Evolutionary conservation across 768 basidiomycete species (phyloP), one percentile per base, ranked within the genome.

Genomic region (Boletus reticuloceps): DNA sequence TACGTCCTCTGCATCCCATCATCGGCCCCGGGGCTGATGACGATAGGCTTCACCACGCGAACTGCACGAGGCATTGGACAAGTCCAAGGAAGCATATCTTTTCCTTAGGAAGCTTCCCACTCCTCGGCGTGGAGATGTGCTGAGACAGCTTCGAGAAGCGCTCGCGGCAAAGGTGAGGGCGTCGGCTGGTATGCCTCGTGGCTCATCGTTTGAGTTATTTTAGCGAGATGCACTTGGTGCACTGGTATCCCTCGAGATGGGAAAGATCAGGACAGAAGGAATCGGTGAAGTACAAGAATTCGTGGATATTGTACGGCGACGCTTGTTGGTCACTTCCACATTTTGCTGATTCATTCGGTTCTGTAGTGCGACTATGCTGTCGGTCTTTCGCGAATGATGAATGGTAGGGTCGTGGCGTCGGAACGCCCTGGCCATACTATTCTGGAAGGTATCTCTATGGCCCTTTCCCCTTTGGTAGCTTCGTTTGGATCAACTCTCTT

Each of bases 271-370:
- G 63, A 87, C 89, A 16, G 95, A 97, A 69, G 95, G 95, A 25
- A 77, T 86, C 19, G 95, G 95, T 16, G 94, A 97, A 74, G 93
- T 98, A 13, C 92, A 95, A 67, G 94, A 96, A 74, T 93, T 95
- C 64, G 82, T 97, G 55, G 94, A 97, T 66, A 92, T 96, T 59
- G 92, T 97, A 69, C 67, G 89, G 3, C 77, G 14, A 49, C 36
- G 29, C 32, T 25, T 36, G 10, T n/a, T 34, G 20, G 38, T 12
- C 38, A 8, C 31, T 11, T 47, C 25, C 50, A 32, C 34, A 8
- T 31, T 29, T 50, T 37, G 19, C 54, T 61, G 34, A 68, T 41
- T 47, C 48, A 50, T 56, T 47, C 31, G 31, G 41, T 34, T 46
- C 40, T 38, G 32, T 51, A 95, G 94, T 95, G 93, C 61, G 94